Base-by-base conservation (phyloP, 805 yeast genomes). In the Naumovozyma dairenensis region DNA sequence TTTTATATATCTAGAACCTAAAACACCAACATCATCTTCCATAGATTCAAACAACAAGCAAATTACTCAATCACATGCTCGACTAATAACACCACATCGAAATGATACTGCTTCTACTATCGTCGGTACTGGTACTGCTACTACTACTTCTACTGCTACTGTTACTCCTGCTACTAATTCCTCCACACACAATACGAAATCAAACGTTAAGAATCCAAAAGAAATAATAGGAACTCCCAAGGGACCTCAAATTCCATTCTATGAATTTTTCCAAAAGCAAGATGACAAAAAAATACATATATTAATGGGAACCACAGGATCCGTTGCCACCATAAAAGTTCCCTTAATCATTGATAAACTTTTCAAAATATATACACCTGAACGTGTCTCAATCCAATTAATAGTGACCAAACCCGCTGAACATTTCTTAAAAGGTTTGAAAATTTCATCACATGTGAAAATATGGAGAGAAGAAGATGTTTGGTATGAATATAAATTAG, bases 261-360 rank as follows among this genome's bases (percentile, higher is more conserved):
- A 78, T 20, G 77, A 80, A 43, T 81, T 74, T 53, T 65, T 82
- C 38, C 71, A 73, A 35, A 76, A 75, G 47, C 60, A 77, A 48
- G 92, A 84, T 53, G 94, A 84, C 53, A 81, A 78, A 28, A 87
- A 86, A 51, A 67, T 84, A 36, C 98, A 92, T 57, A 77, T 92
- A 28, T 64, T 92, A 37, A 66, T 92, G 28, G 98, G 93, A 14
- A 94, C 93, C 14, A 84, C 97, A 1, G 98, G 98, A 1, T 82
- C 94, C 2, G 96, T 92, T 3, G 98, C 98, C 4, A 84, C 97
- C 2, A 85, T 92, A 42, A 92, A 92, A 57, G 78, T 92, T 16
- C 95, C 96, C 0, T 58, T 80, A 44, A 85, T 92, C 25, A 84
- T 92, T 43, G 94, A 80, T 51, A 84, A 85, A 55, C 67, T 92